Percentiles rank a stretch among this genome's conserved stretches.
These are phyloP conservation scores for Wickerhamiella lipophila DNA, from an alignment of 805 yeast genomes.

Conservation along the genomic window DNA sequence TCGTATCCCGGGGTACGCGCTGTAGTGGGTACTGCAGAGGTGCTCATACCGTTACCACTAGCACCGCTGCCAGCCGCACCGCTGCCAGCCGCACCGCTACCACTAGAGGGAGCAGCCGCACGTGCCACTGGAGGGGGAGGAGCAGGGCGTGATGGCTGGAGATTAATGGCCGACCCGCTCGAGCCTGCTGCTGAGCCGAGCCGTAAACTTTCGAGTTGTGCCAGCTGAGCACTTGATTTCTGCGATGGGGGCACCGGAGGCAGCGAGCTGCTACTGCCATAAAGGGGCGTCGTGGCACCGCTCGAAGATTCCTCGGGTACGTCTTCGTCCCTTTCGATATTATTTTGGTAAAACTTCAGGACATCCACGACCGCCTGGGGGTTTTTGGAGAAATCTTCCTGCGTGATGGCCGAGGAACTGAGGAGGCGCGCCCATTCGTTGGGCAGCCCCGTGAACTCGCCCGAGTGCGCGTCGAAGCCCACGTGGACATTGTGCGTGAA, in stretches of 20 bases:
- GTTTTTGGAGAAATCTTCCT: conserved; percentile 75
- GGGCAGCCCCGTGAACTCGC: conserved; percentile 85
- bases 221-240: conserved; percentile 8
- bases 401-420: conserved; percentile 75
- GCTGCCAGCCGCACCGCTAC: no score
- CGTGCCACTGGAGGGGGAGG: conserved; percentile 13
- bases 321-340: conserved; percentile 19
- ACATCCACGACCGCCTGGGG: conserved; percentile 92
- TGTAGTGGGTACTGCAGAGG: conserved; percentile 4
- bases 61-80: no score
- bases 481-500: conserved; percentile 94
- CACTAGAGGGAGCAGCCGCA: no score
- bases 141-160: conserved; percentile 12
- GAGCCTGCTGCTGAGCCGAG: not conserved
- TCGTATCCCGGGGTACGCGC: conserved; percentile 10
- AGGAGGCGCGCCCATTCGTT: conserved; percentile 81
- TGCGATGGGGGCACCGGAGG: conserved; percentile 13
- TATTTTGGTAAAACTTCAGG: conserved; percentile 54
- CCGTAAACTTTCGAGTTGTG: conserved; percentile 8
- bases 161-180: not conserved
- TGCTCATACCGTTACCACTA: not conserved
- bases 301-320: not conserved
- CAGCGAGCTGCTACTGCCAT: not conserved
- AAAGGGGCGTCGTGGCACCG: not conserved
- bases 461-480: conserved; percentile 71